A percentile compares a stretch with the other conserved stretches of the same genome.
Evolutionary conservation across 352 stramenopile species (phyloP).

Genomic region (Thalassiosira hispida): DNA sequence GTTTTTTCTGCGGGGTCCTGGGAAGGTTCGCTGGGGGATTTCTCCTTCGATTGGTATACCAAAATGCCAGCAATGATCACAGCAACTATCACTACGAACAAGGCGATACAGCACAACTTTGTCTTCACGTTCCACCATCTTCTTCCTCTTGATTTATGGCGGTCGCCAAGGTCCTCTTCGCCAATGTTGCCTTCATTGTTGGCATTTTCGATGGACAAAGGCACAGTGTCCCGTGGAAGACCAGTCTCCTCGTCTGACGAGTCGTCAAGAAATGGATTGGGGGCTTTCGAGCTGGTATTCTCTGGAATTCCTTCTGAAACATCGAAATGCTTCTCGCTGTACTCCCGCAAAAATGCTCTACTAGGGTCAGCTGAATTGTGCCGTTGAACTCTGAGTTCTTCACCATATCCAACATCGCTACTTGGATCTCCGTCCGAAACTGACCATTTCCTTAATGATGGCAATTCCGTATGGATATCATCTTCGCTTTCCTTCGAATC

Average conservation of each 20-base stretch:
- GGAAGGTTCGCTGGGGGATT: slow-evolving; percentile 1
- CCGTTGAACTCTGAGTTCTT: too few species aligned
- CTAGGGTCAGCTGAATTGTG: too few species aligned
- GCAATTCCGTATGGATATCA: slow-evolving; percentile 3
- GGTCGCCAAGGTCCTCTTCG: not conserved
- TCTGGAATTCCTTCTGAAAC: not conserved
- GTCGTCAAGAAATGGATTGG: slow-evolving; percentile 31
- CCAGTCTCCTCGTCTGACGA: slow-evolving; percentile 14
- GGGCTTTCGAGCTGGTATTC: not conserved
- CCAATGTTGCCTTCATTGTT: slow-evolving; percentile 2
- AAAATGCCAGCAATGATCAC: slow-evolving; percentile 12
- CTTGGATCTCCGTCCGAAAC: slow-evolving; percentile 1
- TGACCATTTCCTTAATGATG: slow-evolving; percentile 13
- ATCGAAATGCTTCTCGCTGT: not conserved
- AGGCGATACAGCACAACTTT: slow-evolving; percentile 13
- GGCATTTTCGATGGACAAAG: slow-evolving; percentile 27
- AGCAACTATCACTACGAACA: slow-evolving; percentile 11
- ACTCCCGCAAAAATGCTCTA: not conserved
- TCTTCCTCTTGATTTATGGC: slow-evolving; percentile 1
- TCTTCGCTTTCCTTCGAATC: slow-evolving; percentile 19
- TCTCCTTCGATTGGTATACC: slow-evolving; percentile 10
- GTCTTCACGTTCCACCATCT: slow-evolving; percentile 30
- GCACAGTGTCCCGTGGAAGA: not conserved
- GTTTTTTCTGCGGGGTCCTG: not conserved
- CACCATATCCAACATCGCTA: not conserved